Conservation (phyloP, 441 rosid genomes). For the Viola pubescens region DNA sequence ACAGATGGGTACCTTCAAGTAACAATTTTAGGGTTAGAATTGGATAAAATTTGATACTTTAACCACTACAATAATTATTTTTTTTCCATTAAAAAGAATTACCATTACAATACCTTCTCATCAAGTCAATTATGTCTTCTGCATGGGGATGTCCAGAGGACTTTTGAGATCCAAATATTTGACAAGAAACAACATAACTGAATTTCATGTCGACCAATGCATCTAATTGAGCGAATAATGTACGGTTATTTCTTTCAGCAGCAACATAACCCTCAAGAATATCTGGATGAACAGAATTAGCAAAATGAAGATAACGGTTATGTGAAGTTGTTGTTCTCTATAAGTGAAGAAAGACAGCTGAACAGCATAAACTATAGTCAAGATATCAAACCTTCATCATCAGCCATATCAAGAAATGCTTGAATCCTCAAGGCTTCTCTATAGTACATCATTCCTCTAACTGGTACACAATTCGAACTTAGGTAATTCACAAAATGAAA, state of each 20-base stretch:
- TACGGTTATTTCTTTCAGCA: slow-evolving; percentile 60
- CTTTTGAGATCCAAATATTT: slow-evolving; percentile 78
- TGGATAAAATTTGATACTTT: slow-evolving; percentile 13
- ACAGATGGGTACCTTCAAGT: slow-evolving; percentile 74
- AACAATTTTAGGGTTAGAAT: slow-evolving; percentile 17
- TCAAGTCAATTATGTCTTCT: slow-evolving; percentile 72
- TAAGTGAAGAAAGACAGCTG: slow-evolving; percentile 8
- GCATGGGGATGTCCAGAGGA: slow-evolving; percentile 88
- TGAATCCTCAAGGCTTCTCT: slow-evolving; percentile 86
- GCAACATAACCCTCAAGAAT: slow-evolving; percentile 80
- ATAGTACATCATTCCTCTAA: slow-evolving; percentile 98
- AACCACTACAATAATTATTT: not conserved
- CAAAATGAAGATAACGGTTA: slow-evolving; percentile 9
- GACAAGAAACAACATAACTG: slow-evolving; percentile 77
- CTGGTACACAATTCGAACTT: slow-evolving; percentile 22
- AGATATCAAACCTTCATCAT: slow-evolving; percentile 55
- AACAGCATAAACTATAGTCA: slow-evolving; percentile 10
- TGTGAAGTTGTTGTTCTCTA: slow-evolving; percentile 2
- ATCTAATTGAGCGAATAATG: slow-evolving; percentile 60
- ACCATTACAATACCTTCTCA: slow-evolving; percentile 50
- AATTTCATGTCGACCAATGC: slow-evolving; percentile 89
- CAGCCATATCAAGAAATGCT: slow-evolving; percentile 86
- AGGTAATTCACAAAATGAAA: slow-evolving; percentile 12
- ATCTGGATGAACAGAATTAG: slow-evolving; percentile 41
- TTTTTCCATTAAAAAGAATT: slow-evolving; percentile 9